Percentiles rank a stretch among this genome's conserved stretches.
phyloP scores from a whole-genome alignment of 2,329 filamentous ascomycete species.

The Apiospora arundinis region DNA sequence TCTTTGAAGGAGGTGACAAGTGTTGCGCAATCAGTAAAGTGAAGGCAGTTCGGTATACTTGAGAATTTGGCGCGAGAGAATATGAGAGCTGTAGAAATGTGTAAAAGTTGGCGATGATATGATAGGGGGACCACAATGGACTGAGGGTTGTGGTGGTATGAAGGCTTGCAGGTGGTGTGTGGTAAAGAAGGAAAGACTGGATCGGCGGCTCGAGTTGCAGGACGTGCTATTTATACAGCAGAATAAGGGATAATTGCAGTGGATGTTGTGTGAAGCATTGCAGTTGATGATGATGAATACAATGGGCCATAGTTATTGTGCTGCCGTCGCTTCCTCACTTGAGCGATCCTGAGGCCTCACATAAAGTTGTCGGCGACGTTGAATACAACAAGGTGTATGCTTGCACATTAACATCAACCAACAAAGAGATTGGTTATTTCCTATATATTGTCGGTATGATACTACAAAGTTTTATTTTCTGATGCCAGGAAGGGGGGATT shows the following conservation, averaged over 20 bases:
- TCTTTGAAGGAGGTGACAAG: not conserved
- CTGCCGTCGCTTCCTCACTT: not conserved
- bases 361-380: not conserved
- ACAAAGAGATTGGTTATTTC: too few species aligned
- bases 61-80: not conserved
- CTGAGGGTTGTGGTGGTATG: not conserved
- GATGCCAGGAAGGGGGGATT: not conserved
- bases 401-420: not conserved
- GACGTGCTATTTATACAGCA: not conserved
- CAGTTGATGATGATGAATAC: not conserved
- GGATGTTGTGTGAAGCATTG: not conserved
- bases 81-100: not conserved
- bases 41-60: not conserved
- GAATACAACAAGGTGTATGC: too few species aligned
- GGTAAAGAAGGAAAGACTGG: not conserved
- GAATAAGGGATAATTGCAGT: not conserved
- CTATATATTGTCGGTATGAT: not conserved
- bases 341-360: not conserved
- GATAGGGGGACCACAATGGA: not conserved
- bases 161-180: too few species aligned
- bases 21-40: not conserved
- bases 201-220: not conserved
- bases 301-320: not conserved
- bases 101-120: not conserved
- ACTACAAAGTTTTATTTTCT: rapidly evolving